phyloP scores from a whole-genome alignment of 306 rosid genomes.

The Glycine tomentella region DNA sequence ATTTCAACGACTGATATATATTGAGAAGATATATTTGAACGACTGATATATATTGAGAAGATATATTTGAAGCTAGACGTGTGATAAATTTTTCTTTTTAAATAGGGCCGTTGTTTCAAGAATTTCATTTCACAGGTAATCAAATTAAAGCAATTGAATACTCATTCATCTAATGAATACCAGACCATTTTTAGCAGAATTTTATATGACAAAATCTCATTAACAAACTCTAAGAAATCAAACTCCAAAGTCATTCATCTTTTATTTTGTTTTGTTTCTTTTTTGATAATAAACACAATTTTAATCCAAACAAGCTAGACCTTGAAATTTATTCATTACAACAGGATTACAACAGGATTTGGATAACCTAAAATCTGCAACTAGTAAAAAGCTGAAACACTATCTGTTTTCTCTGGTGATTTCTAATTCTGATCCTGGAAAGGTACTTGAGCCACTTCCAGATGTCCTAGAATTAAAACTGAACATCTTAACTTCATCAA shows the following conservation, averaged over 20 bases:
- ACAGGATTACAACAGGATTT: not conserved
- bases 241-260: not conserved
- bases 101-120: not conserved
- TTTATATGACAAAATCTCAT: not conserved
- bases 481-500: conserved; percentile 52
- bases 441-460: conserved; percentile 27
- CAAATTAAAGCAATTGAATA: not conserved
- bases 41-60: too few relatives aligned
- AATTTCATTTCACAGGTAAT: not conserved
- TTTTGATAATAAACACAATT: not conserved
- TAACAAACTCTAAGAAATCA: not conserved
- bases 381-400: not conserved
- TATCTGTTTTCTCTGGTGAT: conserved; percentile 30
- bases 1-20: too few relatives aligned
- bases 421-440: conserved; percentile 34
- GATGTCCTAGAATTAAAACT: conserved; percentile 24
- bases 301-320: not conserved
- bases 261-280: not conserved
- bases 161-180: not conserved
- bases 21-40: too few relatives aligned
- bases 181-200: not conserved
- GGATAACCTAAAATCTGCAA: conserved; percentile 10
- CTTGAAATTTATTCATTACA: not conserved
- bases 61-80: too few relatives aligned
- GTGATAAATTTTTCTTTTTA: not conserved